Base-by-base conservation (phyloP, 192 early-diverging fungal genomes). In the Coemansia furcata region DNA sequence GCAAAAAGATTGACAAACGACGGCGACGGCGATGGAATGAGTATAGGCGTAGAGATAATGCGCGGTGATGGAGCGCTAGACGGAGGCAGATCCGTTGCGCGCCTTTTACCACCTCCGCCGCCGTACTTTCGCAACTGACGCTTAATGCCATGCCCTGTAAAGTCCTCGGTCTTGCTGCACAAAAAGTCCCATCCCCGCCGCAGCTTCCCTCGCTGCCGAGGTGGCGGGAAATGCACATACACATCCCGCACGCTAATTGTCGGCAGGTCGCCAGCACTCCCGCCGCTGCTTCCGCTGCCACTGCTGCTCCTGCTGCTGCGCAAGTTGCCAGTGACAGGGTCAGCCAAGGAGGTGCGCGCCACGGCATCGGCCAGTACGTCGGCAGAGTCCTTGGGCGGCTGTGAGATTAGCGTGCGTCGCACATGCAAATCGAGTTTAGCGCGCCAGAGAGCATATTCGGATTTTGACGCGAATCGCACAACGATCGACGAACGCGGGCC, bases 141-240 rank as follows among this genome's bases (percentile, higher is more conserved):
- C 60, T 82, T 82, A 26, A 82, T 72, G 6, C 75, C 72, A 29
- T 71, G 67, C 21, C 74, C 75, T 3, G 80, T 82, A 43, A 77
- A 65, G 43, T 77, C 74, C 80, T 82, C 80, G 12, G 80, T 77
- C 68, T 82, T 76, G 80, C 71, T 77, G 63, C 80, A 67, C 61
- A 82, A 36, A 70, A 77, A 74, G 54, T 82, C 75, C 80, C 80
- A 82, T 9, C 80, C 80, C 1, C 75, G 74, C 1, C 80, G 74
- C 62, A 82, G 54, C 55, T 77, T 77, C 55, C 80, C 72, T 36
- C 64, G 61, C 21, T 77, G 74, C 38, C 65, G 67, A 6, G 80
- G 60, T 11, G 64, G 64, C 43, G 80, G 80, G 23, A 77, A 76
- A 44, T 62, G 67, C 66, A 76, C 75, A 21, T 77, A 82, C 37